Evolutionary conservation across 2,329 filamentous ascomycete genomes (phyloP).

Genomic region (Orbilia blumenaviensis): DNA sequence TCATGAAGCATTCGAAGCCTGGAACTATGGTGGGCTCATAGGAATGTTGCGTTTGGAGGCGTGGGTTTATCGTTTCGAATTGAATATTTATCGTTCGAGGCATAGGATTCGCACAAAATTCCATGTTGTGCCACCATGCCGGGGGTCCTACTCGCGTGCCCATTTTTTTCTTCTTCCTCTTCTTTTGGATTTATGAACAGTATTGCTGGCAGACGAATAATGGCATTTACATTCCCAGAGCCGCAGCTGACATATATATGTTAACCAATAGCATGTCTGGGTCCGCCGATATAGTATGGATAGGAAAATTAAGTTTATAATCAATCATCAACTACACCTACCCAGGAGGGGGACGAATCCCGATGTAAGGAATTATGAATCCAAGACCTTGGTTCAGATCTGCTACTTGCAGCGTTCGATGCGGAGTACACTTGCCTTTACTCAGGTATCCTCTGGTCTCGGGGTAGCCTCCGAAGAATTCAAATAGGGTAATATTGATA

Average conservation of each 20-base stretch:
- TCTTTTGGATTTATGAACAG: neutral
- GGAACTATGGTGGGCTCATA: neutral
- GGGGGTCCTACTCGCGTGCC: conserved; percentile 5
- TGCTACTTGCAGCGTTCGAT: neutral
- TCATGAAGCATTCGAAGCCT: neutral
- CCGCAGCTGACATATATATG: neutral
- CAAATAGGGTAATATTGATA: too few relatives aligned
- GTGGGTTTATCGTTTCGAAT: neutral
- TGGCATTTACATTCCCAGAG: neutral
- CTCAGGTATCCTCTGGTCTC: neutral
- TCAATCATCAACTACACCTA: too few relatives aligned
- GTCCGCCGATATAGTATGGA: neutral
- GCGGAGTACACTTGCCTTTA: neutral
- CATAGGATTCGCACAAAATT: neutral
- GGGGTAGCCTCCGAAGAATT: too few relatives aligned
- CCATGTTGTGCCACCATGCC: neutral
- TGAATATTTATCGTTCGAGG: neutral
- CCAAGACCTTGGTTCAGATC: neutral
- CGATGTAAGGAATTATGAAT: neutral
- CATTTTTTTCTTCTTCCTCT: neutral
- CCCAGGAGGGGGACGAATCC: too few relatives aligned
- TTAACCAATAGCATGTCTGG: neutral
- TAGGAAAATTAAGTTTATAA: too few relatives aligned
- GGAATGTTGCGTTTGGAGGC: neutral
- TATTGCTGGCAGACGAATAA: neutral